Evolutionary conservation across 2,329 filamentous ascomycete species (phyloP).

Genomic region (Phoma sp.): DNA sequence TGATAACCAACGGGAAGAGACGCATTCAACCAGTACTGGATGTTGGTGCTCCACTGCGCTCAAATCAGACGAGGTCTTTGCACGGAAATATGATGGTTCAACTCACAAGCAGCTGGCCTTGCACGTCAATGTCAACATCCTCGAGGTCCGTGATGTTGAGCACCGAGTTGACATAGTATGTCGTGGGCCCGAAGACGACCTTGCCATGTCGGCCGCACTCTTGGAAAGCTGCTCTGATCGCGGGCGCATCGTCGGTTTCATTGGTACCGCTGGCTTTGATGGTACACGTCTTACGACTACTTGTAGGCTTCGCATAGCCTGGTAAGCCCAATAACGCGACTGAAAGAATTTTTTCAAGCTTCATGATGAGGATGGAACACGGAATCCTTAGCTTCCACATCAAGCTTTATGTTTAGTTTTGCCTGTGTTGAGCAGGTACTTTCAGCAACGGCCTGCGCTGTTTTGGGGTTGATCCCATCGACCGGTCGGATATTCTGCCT

Average conservation of each 20-base stretch:
- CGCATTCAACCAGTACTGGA: conserved; percentile 37
- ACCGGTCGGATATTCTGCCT: conserved; percentile 2
- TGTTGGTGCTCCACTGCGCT: conserved; percentile 34
- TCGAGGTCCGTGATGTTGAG: conserved; percentile 32
- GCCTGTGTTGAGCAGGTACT: not conserved
- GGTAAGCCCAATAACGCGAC: conserved; percentile 1
- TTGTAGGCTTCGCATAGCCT: not conserved
- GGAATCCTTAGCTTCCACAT: not conserved
- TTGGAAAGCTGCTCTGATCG: conserved; percentile 34
- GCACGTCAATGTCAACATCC: conserved; percentile 35
- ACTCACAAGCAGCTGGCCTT: conserved; percentile 30
- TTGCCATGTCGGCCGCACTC: conserved; percentile 30
- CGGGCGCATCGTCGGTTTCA: conserved; percentile 33
- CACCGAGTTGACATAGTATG: conserved; percentile 32
- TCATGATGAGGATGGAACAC: not conserved
- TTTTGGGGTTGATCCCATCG: not conserved
- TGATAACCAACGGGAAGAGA: conserved; percentile 44
- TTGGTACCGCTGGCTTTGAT: conserved; percentile 26
- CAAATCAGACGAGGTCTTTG: not conserved
- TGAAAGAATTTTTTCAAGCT: not conserved
- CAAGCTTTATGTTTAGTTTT: not conserved
- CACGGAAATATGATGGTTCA: no score
- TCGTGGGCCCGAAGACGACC: conserved; percentile 29
- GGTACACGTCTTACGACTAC: conserved; percentile 21
- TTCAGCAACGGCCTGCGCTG: not conserved